These are phyloP conservation scores for Jackrogersella multiformis DNA, from an alignment of 495 filamentous ascomycete species.

Conservation along the genomic window DNA sequence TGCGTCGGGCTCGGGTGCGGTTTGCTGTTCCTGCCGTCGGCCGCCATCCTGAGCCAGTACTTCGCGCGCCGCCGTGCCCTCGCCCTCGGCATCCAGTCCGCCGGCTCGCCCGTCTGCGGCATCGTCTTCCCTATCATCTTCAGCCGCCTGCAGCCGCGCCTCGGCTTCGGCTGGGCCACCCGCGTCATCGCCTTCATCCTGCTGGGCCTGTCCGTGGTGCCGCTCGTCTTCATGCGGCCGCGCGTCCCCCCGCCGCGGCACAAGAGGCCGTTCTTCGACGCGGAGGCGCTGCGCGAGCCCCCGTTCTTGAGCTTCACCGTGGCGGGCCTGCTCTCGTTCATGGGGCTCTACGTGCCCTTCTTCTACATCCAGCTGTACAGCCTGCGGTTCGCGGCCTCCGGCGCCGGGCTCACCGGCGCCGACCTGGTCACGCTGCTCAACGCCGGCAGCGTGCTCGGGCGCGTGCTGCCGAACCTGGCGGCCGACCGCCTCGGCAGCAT, in stretches of 20 bases:
- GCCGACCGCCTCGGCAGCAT: constrained; percentile 69
- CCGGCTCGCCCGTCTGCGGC: constrained; percentile 73
- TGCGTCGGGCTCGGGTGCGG: constrained; percentile 65
- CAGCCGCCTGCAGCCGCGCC: constrained; percentile 61
- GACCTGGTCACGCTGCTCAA: constrained; percentile 76
- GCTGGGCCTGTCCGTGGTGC: constrained; percentile 66
- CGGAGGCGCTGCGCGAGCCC: constrained; percentile 22
- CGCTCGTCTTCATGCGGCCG: constrained; percentile 68
- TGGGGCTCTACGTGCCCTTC: constrained; percentile 72
- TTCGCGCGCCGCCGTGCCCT: constrained; percentile 70
- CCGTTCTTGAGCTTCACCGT: constrained; percentile 60
- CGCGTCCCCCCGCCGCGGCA: constrained; percentile 44
- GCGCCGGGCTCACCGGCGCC: constrained; percentile 62
- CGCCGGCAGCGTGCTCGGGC: constrained; percentile 66
- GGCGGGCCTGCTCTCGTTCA: constrained; percentile 71
- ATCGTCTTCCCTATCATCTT: constrained; percentile 76
- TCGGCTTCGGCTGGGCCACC: constrained; percentile 78
- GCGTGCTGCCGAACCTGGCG: constrained; percentile 67
- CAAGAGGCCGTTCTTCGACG: constrained; percentile 23
- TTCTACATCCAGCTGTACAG: constrained; percentile 69
- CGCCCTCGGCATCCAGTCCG: constrained; percentile 71
- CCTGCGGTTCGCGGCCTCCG: constrained; percentile 63
- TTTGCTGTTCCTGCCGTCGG: constrained; percentile 68
- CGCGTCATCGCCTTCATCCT: constrained; percentile 73
- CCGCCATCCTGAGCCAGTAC: constrained; percentile 73